Conservation (phyloP, 441 rosid genomes). For the Lepidium campestre region DNA sequence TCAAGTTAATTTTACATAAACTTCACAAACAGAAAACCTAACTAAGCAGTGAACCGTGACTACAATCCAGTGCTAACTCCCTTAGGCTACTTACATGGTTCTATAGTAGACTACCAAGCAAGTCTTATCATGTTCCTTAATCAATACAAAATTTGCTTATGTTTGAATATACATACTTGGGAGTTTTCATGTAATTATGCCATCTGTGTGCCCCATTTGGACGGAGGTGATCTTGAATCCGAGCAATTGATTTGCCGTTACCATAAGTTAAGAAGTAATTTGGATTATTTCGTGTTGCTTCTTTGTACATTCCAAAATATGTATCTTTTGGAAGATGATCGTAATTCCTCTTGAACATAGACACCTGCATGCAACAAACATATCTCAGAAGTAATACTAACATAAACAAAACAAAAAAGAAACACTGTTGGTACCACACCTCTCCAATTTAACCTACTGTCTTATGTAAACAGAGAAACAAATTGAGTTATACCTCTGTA, state of each 20-base stretch:
- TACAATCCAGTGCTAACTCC: not conserved
- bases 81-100: not conserved
- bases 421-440: not conserved
- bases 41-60: not conserved
- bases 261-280: constrained; percentile 79
- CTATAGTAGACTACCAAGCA: not conserved
- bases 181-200: constrained; percentile 81
- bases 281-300: constrained; percentile 69
- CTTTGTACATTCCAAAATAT: constrained; percentile 76
- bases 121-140: not conserved
- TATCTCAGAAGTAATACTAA: constrained; percentile 2
- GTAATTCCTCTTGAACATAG: constrained; percentile 70
- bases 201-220: constrained; percentile 88
- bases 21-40: not conserved
- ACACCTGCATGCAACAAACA: constrained; percentile 42
- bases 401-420: not conserved
- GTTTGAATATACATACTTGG: constrained; percentile 42
- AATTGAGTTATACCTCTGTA: constrained; percentile 44
- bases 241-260: constrained; percentile 66
- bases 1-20: not conserved
- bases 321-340: constrained; percentile 82
- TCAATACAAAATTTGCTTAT: not conserved
- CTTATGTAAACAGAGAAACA: not conserved
- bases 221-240: constrained; percentile 64
- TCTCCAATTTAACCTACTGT: not conserved